These are phyloP conservation scores for Tricharina praecox DNA, from an alignment of 495 filamentous ascomycete species.

Conservation along the genomic window DNA sequence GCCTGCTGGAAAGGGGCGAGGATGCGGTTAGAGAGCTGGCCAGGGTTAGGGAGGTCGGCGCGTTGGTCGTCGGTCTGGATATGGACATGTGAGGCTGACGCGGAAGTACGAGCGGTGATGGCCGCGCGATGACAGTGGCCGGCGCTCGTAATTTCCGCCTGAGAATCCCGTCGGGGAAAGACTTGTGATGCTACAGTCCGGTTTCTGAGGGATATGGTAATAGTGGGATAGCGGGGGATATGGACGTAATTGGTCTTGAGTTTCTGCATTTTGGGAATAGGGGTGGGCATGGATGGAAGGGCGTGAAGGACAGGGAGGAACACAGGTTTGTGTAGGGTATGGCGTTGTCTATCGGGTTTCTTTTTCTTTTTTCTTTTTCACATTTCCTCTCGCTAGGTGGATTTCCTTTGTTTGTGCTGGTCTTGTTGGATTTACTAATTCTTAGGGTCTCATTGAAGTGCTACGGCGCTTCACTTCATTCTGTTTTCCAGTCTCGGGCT, in stretches of 20 bases:
- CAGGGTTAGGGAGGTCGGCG: constrained; percentile 24
- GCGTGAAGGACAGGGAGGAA: neutral
- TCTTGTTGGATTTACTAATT: neutral
- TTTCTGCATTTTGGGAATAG: neutral
- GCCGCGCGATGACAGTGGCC: neutral
- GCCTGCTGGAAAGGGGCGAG: constrained; percentile 21
- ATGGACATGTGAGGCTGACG: constrained; percentile 12
- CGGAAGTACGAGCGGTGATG: neutral
- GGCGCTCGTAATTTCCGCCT: neutral
- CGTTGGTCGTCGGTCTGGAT: constrained; percentile 24
- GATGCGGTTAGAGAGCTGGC: constrained; percentile 24
- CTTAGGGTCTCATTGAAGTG: neutral
- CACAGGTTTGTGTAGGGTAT: neutral
- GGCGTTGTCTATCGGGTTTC: neutral
- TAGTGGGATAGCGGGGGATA: neutral
- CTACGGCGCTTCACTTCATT: neutral
- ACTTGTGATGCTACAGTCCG: no score
- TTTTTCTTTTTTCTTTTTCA: neutral
- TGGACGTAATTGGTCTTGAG: neutral
- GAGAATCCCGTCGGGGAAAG: no score
- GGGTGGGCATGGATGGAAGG: neutral
- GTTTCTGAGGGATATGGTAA: no score
- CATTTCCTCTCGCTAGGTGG: neutral
- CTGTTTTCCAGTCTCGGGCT: neutral
- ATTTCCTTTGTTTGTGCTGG: neutral